Percentiles rank a stretch among this genome's conserved stretches.
phyloP scores from a whole-genome alignment of 371 early-diverging fungal genomes.

The Mucor plumbeus region DNA sequence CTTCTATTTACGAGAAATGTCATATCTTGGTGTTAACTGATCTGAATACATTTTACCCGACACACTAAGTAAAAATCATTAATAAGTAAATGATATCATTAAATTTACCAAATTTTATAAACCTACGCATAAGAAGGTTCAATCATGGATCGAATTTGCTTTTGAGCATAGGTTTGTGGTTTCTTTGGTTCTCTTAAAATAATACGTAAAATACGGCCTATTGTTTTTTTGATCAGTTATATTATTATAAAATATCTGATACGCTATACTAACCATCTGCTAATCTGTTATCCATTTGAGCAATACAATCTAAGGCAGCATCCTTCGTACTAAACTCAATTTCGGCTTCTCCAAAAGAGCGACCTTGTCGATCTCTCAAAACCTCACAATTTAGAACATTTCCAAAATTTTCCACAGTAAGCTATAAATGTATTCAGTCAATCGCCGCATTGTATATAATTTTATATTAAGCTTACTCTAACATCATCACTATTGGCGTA shows the following conservation, averaged over 20 bases:
- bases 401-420: conserved; percentile 47
- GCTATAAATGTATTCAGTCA: conserved; percentile 17
- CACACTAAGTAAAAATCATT: neutral
- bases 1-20: conserved; percentile 18
- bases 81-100: neutral
- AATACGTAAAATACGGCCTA: conserved; percentile 44
- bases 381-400: conserved; percentile 45
- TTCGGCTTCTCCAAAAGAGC: conserved; percentile 56
- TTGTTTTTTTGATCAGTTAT: neutral
- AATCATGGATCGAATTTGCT: conserved; percentile 25
- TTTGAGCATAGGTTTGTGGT: conserved; percentile 13
- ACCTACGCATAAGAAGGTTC: conserved; percentile 27
- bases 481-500: conserved; percentile 64
- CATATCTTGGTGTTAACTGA: conserved; percentile 30
- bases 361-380: conserved; percentile 42
- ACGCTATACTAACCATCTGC: conserved; percentile 44
- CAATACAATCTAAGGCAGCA: conserved; percentile 48
- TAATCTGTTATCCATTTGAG: conserved; percentile 45
- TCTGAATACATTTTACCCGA: conserved; percentile 41
- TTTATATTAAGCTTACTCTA: conserved; percentile 35
- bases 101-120: neutral
- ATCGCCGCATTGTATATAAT: neutral
- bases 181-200: conserved; percentile 35
- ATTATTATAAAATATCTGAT: neutral
- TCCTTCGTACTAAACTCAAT: conserved; percentile 46